phyloP scores from a whole-genome alignment of 164 flowering plant species.

The Annona cherimola region DNA sequence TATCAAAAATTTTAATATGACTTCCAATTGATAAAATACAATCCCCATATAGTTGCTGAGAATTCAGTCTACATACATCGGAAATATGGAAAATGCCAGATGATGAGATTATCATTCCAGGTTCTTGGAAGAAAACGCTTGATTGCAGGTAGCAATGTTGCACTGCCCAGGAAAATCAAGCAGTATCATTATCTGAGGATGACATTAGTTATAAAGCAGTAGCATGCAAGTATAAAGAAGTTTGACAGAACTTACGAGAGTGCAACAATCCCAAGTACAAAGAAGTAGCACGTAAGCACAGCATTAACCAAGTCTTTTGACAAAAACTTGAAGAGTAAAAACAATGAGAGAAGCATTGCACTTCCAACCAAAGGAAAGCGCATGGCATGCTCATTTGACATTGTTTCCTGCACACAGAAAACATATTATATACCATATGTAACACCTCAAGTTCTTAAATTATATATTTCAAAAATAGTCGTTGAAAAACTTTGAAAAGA shows the following conservation, averaged over 20 bases:
- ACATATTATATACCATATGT: background rate
- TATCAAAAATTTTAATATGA: no score
- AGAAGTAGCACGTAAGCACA: constrained; percentile 86
- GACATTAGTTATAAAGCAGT: background rate
- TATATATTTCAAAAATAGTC: no score
- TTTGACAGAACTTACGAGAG: constrained; percentile 70
- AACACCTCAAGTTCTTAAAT: no score
- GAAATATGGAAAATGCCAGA: constrained; percentile 79
- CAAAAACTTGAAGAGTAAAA: constrained; percentile 89
- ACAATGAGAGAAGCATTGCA: constrained; percentile 86
- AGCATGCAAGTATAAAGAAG: background rate
- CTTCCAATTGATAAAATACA: no score
- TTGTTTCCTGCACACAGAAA: constrained; percentile 69
- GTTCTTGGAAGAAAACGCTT: constrained; percentile 58
- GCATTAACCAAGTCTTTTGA: constrained; percentile 97
- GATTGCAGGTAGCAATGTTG: constrained; percentile 80
- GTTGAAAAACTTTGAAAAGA: no score
- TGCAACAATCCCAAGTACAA: constrained; percentile 89
- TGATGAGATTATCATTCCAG: constrained; percentile 76
- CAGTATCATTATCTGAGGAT: background rate
- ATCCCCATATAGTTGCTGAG: no score
- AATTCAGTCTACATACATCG: constrained; percentile 42
- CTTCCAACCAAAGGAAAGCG: constrained; percentile 96
- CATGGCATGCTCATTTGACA: constrained; percentile 98
- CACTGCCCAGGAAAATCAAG: constrained; percentile 36